Percentiles rank a stretch among this genome's conserved stretches.
These are phyloP conservation scores for Millerozyma miso DNA, from an alignment of 805 yeast genomes.

Conservation along the genomic window DNA sequence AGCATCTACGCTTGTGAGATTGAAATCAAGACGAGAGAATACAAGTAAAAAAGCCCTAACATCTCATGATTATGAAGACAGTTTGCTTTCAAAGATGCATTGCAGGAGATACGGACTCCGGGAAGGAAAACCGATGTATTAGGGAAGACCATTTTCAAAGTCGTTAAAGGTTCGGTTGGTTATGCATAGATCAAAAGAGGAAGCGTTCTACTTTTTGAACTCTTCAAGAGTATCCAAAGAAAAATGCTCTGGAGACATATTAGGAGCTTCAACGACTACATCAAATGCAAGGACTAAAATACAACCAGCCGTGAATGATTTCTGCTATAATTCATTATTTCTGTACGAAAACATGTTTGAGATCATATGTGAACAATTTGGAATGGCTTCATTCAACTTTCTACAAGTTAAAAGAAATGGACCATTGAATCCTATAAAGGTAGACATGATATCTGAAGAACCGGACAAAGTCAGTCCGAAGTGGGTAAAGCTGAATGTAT, in stretches of 20 bases:
- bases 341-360: constrained; percentile 4
- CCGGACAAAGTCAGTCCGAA: constrained; percentile 14
- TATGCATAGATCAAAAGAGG: constrained; percentile 18
- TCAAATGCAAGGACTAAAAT: too few species aligned
- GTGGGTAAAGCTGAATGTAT: constrained; percentile 36
- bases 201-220: constrained; percentile 19
- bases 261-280: too few species aligned
- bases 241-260: not conserved
- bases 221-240: constrained; percentile 10
- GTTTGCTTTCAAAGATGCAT: too few species aligned
- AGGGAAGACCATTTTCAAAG: constrained; percentile 33
- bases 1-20: not conserved
- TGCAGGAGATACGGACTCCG: too few species aligned
- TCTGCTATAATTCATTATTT: constrained; percentile 1
- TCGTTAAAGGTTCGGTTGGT: constrained; percentile 21
- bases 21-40: not conserved
- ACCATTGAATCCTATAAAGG: constrained; percentile 33
- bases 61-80: too few species aligned
- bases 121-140: too few species aligned
- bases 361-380: constrained; percentile 4
- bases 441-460: constrained; percentile 22
- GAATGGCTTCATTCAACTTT: constrained; percentile 20
- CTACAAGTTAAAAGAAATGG: constrained; percentile 36
- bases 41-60: not conserved
- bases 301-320: constrained; percentile 1